Evolutionary conservation across 768 basidiomycete genomes (phyloP).

Genomic region (Cystobasidium tubakii): DNA sequence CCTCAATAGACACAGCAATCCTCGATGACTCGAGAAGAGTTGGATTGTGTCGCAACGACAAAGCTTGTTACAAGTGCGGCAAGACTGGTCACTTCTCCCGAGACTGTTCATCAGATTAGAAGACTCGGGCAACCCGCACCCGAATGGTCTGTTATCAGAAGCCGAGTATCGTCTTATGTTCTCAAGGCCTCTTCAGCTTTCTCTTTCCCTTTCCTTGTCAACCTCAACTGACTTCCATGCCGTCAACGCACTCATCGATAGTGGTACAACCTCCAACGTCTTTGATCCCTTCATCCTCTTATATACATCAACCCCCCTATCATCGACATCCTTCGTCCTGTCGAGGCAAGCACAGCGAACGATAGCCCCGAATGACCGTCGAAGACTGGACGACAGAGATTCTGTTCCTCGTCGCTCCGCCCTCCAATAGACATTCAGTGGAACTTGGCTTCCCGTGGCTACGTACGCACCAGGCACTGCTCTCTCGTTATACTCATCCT

Average conservation of each 20-base stretch:
- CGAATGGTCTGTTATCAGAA: not conserved
- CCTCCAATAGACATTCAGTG: not conserved
- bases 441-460: not conserved
- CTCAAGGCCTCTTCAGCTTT: no score
- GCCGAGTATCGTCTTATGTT: no score
- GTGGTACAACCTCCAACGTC: not conserved
- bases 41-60: not conserved
- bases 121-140: not conserved
- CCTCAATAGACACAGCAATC: no score
- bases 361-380: not conserved
- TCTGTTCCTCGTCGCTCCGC: not conserved
- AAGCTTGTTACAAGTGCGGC: not conserved
- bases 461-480: not conserved
- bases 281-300: not conserved
- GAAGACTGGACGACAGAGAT: not conserved
- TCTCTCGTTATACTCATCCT: not conserved
- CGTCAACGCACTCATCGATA: not conserved
- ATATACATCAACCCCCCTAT: not conserved
- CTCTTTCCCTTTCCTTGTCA: no score
- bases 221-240: no score
- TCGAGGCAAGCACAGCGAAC: not conserved
- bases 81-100: not conserved
- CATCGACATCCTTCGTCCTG: not conserved
- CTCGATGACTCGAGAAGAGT: not conserved
- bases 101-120: not conserved